A percentile compares a stretch with the other conserved stretches of the same genome.
phyloP scores from a whole-genome alignment of 139 green algal species.

The Bryopsis sp. region DNA sequence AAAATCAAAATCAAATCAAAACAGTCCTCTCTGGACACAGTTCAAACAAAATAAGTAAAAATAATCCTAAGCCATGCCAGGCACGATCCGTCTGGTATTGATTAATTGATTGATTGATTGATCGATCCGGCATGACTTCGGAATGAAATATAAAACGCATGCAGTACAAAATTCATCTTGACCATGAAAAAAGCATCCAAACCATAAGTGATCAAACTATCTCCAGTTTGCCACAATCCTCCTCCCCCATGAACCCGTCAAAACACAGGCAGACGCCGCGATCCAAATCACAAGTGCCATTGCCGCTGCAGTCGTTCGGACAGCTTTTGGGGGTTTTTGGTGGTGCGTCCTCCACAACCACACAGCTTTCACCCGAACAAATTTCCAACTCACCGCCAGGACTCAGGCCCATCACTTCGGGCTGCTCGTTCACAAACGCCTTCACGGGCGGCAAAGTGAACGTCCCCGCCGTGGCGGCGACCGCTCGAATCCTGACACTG shows the following conservation, averaged over 20 bases:
- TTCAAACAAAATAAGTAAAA: too few species aligned
- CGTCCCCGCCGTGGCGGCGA: conserved; percentile 38
- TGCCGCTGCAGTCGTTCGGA: conserved; percentile 19
- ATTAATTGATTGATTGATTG: too few species aligned
- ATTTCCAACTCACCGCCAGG: background rate
- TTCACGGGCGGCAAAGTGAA: conserved; percentile 45
- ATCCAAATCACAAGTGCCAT: conserved; percentile 21
- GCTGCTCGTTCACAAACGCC: conserved; percentile 40
- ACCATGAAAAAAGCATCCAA: background rate
- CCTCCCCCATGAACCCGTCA: conserved; percentile 17
- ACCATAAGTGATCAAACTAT: background rate
- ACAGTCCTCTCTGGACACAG: too few species aligned
- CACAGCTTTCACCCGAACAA: background rate
- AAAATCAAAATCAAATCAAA: too few species aligned
- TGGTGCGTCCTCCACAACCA: conserved; percentile 17
- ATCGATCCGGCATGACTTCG: background rate
- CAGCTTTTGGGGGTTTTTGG: conserved; percentile 20
- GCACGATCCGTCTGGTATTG: too few species aligned
- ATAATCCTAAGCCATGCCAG: too few species aligned
- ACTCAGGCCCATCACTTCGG: conserved; percentile 34
- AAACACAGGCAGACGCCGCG: conserved; percentile 21
- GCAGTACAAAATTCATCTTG: background rate
- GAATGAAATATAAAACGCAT: background rate
- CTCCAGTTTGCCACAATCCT: conserved; percentile 21
- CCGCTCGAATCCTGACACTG: conserved; percentile 31